A percentile compares a stretch with the other conserved stretches of the same genome.
phyloP scores from a whole-genome alignment of 441 rosid genomes.

The Mallotus repandus region DNA sequence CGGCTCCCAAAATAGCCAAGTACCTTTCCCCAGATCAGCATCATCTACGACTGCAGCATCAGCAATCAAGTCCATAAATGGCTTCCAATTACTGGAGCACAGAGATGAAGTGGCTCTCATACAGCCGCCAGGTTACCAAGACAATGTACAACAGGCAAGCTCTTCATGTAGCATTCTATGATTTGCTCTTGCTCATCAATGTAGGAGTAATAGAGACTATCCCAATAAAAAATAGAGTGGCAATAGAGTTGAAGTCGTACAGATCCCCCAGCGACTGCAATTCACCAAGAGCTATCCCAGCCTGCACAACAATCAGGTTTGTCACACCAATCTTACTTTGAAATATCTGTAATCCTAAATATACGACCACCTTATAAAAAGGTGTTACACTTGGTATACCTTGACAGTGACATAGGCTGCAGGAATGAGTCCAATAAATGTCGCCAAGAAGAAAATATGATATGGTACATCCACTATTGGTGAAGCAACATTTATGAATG shows the following conservation, averaged over 20 bases:
- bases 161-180: constrained; percentile 18
- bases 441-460: constrained; percentile 77
- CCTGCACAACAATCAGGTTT: constrained; percentile 41
- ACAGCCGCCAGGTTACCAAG: neutral
- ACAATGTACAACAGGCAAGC: constrained; percentile 24
- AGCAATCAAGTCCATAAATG: constrained; percentile 1
- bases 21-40: neutral
- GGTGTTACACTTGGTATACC: constrained; percentile 35
- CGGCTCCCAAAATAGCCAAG: neutral
- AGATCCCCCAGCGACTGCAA: constrained; percentile 74
- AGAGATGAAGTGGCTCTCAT: constrained; percentile 13
- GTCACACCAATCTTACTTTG: neutral
- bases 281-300: constrained; percentile 89
- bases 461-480: constrained; percentile 89
- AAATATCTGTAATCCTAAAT: neutral
- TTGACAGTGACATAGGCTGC: constrained; percentile 86
- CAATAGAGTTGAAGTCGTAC: constrained; percentile 76
- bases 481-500: constrained; percentile 87
- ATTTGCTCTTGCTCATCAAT: constrained; percentile 51
- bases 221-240: constrained; percentile 76
- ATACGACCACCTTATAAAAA: neutral
- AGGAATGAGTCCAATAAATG: constrained; percentile 81
- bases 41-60: constrained; percentile 9
- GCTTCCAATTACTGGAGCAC: constrained; percentile 24
- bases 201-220: constrained; percentile 75